Percentiles rank a stretch among this genome's conserved stretches.
Evolutionary conservation across 768 basidiomycete genomes (phyloP).

Genomic region (Leccinum variicolor): DNA sequence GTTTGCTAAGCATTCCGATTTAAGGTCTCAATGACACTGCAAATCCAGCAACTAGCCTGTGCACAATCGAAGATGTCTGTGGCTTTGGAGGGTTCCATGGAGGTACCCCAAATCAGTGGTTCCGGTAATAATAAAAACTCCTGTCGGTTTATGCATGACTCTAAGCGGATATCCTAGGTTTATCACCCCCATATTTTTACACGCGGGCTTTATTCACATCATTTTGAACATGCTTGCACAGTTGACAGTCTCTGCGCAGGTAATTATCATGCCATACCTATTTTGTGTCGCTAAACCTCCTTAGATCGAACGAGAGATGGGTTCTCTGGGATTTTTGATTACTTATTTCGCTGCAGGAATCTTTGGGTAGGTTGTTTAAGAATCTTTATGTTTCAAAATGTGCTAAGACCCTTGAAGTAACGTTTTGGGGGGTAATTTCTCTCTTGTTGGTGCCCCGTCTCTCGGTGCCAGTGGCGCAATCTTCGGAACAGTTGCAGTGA

Average conservation of each 20-base stretch:
- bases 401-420: constrained; percentile 45
- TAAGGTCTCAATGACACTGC: constrained; percentile 80
- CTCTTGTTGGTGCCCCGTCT: constrained; percentile 83
- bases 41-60: constrained; percentile 67
- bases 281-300: neutral
- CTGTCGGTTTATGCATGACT: constrained; percentile 46
- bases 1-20: constrained; percentile 3
- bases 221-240: constrained; percentile 90
- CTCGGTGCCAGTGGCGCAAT: constrained; percentile 93
- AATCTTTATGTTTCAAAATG: neutral
- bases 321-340: constrained; percentile 77
- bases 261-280: constrained; percentile 24
- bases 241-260: constrained; percentile 73
- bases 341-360: constrained; percentile 90
- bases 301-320: constrained; percentile 90
- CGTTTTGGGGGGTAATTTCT: constrained; percentile 90
- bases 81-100: constrained; percentile 75
- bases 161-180: constrained; percentile 47
- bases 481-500: constrained; percentile 81
- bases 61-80: constrained; percentile 80
- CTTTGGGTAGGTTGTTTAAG: constrained; percentile 60
- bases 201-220: constrained; percentile 95
- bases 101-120: constrained; percentile 52
- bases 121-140: constrained; percentile 34
- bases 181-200: constrained; percentile 85